phyloP scores from a whole-genome alignment of 148 eudicot genomes.

The Mesembryanthemum crystallinum region DNA sequence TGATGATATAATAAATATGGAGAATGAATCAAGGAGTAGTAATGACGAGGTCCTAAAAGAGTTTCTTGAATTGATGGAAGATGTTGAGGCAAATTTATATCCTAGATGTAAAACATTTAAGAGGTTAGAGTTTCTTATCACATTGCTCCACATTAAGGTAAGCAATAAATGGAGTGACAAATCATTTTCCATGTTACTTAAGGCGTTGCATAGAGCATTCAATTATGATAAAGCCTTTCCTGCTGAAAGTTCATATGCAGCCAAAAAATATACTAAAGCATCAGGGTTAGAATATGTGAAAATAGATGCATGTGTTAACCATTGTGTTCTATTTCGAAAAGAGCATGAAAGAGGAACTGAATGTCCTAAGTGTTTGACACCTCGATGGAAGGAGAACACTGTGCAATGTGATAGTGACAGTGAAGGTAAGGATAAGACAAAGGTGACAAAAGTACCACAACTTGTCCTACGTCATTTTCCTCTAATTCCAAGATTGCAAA shows the following conservation, averaged over 20 bases:
- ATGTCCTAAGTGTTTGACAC: neutral
- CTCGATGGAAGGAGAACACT: neutral
- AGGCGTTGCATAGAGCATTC: slow-evolving; percentile 18
- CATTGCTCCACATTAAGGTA: slow-evolving; percentile 16
- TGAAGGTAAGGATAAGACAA: neutral
- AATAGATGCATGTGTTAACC: slow-evolving; percentile 12
- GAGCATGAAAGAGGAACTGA: neutral
- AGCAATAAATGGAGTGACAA: neutral
- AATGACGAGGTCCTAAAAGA: neutral
- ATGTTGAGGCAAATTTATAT: no score
- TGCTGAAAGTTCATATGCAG: slow-evolving; percentile 2
- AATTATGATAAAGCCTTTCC: slow-evolving; percentile 7
- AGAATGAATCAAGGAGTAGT: no score
- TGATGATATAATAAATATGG: no score
- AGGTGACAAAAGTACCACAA: no score
- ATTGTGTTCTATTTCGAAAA: neutral
- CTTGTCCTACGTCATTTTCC: no score
- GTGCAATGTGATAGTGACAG: neutral
- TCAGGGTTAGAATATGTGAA: slow-evolving; percentile 7
- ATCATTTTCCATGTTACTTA: slow-evolving; percentile 19
- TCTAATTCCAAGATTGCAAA: no score
- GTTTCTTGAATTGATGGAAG: neutral
- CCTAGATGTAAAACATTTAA: slow-evolving; percentile 11
- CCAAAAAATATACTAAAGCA: slow-evolving; percentile 15
- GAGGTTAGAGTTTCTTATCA: slow-evolving; percentile 1